These are phyloP conservation scores for Sarcocystis neurona DNA, from an alignment of 169 alveolate genomes.

Conservation along the genomic window DNA sequence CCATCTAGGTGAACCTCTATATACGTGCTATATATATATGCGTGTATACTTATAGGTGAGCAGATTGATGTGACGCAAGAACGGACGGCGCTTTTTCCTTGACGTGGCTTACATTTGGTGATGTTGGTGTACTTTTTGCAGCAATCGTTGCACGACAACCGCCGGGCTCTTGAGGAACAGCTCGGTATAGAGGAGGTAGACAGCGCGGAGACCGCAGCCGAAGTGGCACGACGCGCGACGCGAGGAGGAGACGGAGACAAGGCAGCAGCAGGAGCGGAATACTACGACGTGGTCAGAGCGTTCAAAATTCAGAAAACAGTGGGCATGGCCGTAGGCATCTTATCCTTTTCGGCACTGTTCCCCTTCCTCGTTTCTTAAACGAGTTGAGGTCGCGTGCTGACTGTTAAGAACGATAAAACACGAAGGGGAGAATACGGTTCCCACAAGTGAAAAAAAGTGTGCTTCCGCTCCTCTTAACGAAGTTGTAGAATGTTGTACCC, in stretches of 20 bases:
- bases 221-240: slow-evolving; percentile 8
- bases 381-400: background rate
- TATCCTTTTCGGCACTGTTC: slow-evolving; percentile 47
- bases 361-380: slow-evolving; percentile 50
- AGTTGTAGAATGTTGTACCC: too few relatives aligned
- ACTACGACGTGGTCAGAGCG: slow-evolving; percentile 33
- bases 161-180: slow-evolving; percentile 39
- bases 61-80: too few relatives aligned
- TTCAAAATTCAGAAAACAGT: slow-evolving; percentile 44
- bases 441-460: too few relatives aligned
- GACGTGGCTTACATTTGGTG: background rate
- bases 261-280: slow-evolving; percentile 54
- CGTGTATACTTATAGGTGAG: too few relatives aligned
- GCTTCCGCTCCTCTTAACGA: too few relatives aligned
- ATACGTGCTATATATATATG: too few relatives aligned
- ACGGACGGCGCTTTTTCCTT: too few relatives aligned
- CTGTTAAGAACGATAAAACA: too few relatives aligned
- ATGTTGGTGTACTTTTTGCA: background rate
- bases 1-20: too few relatives aligned
- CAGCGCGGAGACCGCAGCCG: slow-evolving; percentile 44
- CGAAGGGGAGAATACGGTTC: too few relatives aligned
- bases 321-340: slow-evolving; percentile 48
- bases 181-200: slow-evolving; percentile 53
- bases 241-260: slow-evolving; percentile 43
- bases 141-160: slow-evolving; percentile 32